Evolutionary conservation across 2,329 filamentous ascomycete species (phyloP), one percentile per base, ranked within the genome.

Genomic region (Pestalotiopsis sp.): DNA sequence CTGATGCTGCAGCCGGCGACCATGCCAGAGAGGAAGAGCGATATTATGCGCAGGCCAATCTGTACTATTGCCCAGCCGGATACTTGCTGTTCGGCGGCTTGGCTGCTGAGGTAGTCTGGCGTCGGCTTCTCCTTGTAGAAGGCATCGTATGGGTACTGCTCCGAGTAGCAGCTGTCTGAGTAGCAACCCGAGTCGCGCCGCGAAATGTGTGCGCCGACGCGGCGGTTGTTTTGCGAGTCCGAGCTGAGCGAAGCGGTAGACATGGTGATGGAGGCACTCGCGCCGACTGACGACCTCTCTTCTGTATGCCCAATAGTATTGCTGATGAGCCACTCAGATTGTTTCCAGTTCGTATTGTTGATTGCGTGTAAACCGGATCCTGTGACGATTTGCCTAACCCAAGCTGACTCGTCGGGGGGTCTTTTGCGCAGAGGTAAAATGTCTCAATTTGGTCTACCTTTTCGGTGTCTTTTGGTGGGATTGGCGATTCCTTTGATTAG

Each of bases 41-140:
- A 67, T 41, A 38, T 41, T 23, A 67, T 67, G 57, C 66, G 57
- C 39, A 67, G 39, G 9, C 66, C 66, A 7, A 67, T 61, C 36
- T 67, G 58, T 14, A 31, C 59, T 38, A 67, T 52, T 36, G 66
- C 25, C 66, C 66, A 67, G 25, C 41, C 57, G 6, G 66, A 49
- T 20, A 67, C 23, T 20, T 63, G 39, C 20, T 36, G 31, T 20
- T 31, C 36, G n/a, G 13, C 6, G 9, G n/a, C 25, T n/a, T 36
- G 23, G 17, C 27, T 36, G 9, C 13, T 25, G 39, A 20, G 63
- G 14, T 66, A 66, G 20, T 66, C 63, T 36, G 41, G 49, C 39
- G 20, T 56, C n/a, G 41, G 49, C 49, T 66, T 66, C 13, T 64
- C 61, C 49, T 66, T 66, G 63, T 66, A 66, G 20, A 27, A 56